phyloP scores from a whole-genome alignment of 306 rosid species.

The Gastrolobium villosum region DNA sequence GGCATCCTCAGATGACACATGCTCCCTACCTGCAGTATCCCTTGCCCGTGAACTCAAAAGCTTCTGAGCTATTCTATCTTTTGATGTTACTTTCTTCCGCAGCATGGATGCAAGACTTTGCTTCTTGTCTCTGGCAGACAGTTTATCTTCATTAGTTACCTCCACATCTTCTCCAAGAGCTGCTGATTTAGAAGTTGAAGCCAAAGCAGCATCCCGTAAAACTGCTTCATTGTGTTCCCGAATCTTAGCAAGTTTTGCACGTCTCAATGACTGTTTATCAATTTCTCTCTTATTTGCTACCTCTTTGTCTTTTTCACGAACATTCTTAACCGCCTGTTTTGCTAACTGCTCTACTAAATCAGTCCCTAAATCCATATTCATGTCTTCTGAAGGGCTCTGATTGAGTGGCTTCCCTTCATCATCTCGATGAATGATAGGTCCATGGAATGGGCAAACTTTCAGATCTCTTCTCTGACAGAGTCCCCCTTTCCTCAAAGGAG shows the following conservation, averaged over 20 bases:
- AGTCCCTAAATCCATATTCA: slow-evolving; percentile 45
- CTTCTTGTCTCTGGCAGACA: slow-evolving; percentile 60
- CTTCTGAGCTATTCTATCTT: slow-evolving; percentile 78
- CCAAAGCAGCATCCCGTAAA: slow-evolving; percentile 80
- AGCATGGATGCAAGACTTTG: slow-evolving; percentile 83
- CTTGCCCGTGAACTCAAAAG: slow-evolving; percentile 64
- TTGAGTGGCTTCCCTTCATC: slow-evolving; percentile 80
- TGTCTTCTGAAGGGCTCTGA: slow-evolving; percentile 53
- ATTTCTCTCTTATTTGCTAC: slow-evolving; percentile 58
- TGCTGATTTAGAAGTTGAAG: slow-evolving; percentile 81
- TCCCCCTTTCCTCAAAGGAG: slow-evolving; percentile 88
- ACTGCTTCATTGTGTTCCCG: slow-evolving; percentile 89
- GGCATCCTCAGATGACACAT: slow-evolving; percentile 58
- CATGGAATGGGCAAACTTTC: slow-evolving; percentile 89
- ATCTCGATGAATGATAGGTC: slow-evolving; percentile 83
- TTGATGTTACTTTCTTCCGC: slow-evolving; percentile 76
- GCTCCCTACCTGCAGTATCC: slow-evolving; percentile 61
- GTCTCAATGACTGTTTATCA: slow-evolving; percentile 68
- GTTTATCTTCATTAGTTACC: slow-evolving; percentile 35
- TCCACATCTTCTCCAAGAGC: slow-evolving; percentile 64
- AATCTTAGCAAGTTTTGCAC: slow-evolving; percentile 85
- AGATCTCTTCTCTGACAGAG: slow-evolving; percentile 77
- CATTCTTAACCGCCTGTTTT: slow-evolving; percentile 83
- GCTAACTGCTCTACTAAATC: slow-evolving; percentile 66
- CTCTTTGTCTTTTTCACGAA: slow-evolving; percentile 73